Evolutionary conservation across 225 moss, liverwort and hornwort species (phyloP), one percentile per base, ranked within the genome.

Genomic region (Pleurozium schreberi): DNA sequence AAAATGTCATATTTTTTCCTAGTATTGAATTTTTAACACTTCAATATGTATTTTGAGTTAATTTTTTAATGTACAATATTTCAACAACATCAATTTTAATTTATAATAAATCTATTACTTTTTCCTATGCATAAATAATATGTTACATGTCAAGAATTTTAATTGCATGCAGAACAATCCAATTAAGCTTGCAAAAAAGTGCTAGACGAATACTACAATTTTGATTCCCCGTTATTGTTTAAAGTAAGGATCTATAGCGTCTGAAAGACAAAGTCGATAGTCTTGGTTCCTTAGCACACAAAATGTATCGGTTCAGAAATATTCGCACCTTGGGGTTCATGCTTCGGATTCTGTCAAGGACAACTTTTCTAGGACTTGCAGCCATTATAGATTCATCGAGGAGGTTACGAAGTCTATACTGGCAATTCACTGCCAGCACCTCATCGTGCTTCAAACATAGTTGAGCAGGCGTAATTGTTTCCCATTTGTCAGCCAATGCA

Each of bases 381-480:
- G 97, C 95, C 96, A 97, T 95, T 81, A 97, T 95, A 22, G 96
- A 96, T 85, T 98, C 98, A 79, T 98, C 97, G 84, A 98, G 89
- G 65, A 98, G 93, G 83, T 95, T 95, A 42, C 89, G 94, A 68
- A 98, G 87, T 77, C 95, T 92, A 71, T 92, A 94, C 91, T 94
- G 93, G 84, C 95, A 92, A 85, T 96, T 93, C 80, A 98, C 97
- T 68, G 96, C 93, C 65, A 98, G 82, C 64, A 94, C 95, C 92
- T 98, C 97, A 74, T 96, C 93, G 50, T 95, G 88, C 88, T 95
- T 94, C 88, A 98, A 89, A 47, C 81, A 90, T 31, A 98, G 86
- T 78, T 97, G 95, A 31, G 95, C 87, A 19, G 94, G 89, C 49
- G 95, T 95, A 36, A 97, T 95, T 30, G 91, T 87, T 90, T 98